Evolutionary conservation across 1,284 basidiomycete genomes (phyloP).

Genomic region (Stygiomarasmius scandens): DNA sequence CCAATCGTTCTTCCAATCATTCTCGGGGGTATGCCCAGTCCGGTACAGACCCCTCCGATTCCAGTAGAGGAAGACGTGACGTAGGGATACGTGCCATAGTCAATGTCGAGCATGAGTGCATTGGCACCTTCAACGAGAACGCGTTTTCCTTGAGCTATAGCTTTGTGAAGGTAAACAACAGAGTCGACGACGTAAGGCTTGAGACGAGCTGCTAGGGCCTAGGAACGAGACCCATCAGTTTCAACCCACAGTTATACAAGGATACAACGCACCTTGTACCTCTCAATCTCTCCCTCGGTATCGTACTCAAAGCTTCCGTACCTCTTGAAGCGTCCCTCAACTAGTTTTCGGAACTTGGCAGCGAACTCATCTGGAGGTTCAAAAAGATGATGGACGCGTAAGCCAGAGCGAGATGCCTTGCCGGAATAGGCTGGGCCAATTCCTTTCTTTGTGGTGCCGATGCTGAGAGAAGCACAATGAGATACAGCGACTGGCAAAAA

Average conservation of each 20-base stretch:
- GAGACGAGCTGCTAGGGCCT: slow-evolving; percentile 83
- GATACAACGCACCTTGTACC: slow-evolving; percentile 71
- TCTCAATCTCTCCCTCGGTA: slow-evolving; percentile 93
- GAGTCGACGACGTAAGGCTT: slow-evolving; percentile 90
- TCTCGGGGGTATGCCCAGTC: slow-evolving; percentile 92
- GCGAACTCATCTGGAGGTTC: slow-evolving; percentile 82
- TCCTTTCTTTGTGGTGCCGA: slow-evolving; percentile 97
- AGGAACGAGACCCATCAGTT: background rate
- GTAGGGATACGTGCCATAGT: slow-evolving; percentile 97
- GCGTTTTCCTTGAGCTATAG: slow-evolving; percentile 72
- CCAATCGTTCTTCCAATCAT: slow-evolving; percentile 85
- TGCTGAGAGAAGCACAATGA: too few relatives aligned
- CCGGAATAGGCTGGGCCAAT: slow-evolving; percentile 98
- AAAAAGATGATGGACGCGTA: slow-evolving; percentile 96
- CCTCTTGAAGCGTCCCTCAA: slow-evolving; percentile 97
- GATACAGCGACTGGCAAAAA: too few relatives aligned
- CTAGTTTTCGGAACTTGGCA: slow-evolving; percentile 91
- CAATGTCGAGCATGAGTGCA: slow-evolving; percentile 97
- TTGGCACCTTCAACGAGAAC: slow-evolving; percentile 97
- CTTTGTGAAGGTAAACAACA: slow-evolving; percentile 83
- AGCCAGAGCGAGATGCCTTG: slow-evolving; percentile 94
- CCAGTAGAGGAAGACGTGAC: slow-evolving; percentile 94
- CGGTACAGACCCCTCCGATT: slow-evolving; percentile 95
- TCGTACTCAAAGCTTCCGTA: slow-evolving; percentile 99
- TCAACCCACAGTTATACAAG: background rate